These are phyloP conservation scores for Ampelomyces quisqualis DNA, from an alignment of 2,329 filamentous ascomycete species.

Conservation along the genomic window DNA sequence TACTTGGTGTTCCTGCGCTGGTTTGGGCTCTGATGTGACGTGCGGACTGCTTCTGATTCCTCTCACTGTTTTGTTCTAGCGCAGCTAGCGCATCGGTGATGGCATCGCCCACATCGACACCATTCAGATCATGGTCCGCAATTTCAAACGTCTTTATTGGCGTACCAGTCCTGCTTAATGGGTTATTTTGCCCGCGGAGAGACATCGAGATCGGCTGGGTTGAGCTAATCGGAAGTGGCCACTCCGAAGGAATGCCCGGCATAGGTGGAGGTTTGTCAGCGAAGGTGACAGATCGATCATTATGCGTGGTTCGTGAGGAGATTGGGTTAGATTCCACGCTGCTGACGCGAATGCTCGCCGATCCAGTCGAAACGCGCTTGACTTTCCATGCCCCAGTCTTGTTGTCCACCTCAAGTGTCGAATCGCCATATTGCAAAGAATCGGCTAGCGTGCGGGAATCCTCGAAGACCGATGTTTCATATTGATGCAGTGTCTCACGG, in stretches of 20 bases:
- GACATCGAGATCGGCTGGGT: conserved; percentile 14
- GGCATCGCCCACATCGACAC: conserved; percentile 18
- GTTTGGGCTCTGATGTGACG: too few relatives aligned
- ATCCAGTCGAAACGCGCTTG: conserved; percentile 28
- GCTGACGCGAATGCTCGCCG: conserved; percentile 12
- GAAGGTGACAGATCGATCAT: conserved; percentile 19
- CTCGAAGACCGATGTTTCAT: conserved; percentile 33
- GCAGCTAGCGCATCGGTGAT: conserved; percentile 22
- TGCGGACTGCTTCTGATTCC: background rate
- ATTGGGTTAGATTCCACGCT: conserved; percentile 9
- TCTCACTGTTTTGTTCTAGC: conserved; percentile 22
- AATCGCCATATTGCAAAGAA: conserved; percentile 34
- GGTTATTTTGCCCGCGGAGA: conserved; percentile 16
- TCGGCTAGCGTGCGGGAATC: conserved; percentile 37
- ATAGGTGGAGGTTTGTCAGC: conserved; percentile 27
- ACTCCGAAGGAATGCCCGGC: conserved; percentile 26
- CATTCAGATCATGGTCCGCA: conserved; percentile 19
- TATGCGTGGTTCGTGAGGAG: conserved; percentile 13
- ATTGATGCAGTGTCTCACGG: conserved; percentile 32
- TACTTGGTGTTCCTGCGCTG: too few relatives aligned
- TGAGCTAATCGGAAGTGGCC: conserved; percentile 27
- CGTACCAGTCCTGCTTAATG: conserved; percentile 8
- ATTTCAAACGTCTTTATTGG: conserved; percentile 17
- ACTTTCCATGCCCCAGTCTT: conserved; percentile 38
- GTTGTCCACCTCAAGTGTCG: conserved; percentile 35